Percentiles rank a stretch among this genome's conserved stretches.
phyloP scores from a whole-genome alignment of 2,329 filamentous ascomycete genomes.

The Claviceps purpurea region DNA sequence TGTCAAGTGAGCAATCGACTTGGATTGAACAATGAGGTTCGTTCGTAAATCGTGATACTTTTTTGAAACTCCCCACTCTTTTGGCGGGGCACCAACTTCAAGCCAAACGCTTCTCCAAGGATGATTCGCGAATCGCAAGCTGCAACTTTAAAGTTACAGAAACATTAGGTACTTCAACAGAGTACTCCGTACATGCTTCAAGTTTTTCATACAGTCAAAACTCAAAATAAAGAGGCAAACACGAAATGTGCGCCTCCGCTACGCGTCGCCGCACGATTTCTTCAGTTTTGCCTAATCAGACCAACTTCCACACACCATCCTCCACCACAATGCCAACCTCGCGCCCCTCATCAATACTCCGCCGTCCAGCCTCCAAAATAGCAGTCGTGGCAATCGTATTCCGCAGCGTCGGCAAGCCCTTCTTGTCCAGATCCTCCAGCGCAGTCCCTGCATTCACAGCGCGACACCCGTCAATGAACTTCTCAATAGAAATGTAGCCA shows the following conservation, averaged over 20 bases:
- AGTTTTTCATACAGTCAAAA: no score
- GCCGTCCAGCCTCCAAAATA: constrained; percentile 75
- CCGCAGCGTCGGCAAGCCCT: constrained; percentile 69
- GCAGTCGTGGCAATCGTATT: constrained; percentile 89
- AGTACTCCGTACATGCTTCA: no score
- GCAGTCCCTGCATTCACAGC: constrained; percentile 64
- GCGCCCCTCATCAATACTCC: constrained; percentile 71
- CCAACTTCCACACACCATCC: constrained; percentile 54
- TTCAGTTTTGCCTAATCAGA: no score
- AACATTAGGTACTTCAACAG: no score
- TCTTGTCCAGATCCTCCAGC: constrained; percentile 63
- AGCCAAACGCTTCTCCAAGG: no score
- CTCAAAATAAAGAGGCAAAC: no score
- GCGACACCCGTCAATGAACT: constrained; percentile 81
- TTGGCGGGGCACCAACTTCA: no score
- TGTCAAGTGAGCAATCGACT: not conserved
- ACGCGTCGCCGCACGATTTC: no score
- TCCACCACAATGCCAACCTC: constrained; percentile 60
- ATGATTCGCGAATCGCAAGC: no score
- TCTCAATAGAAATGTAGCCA: constrained; percentile 89
- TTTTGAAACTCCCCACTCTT: not conserved
- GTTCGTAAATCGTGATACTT: not conserved
- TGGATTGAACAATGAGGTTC: constrained; percentile 1
- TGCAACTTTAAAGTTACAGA: no score
- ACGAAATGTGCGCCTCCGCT: no score